These are phyloP conservation scores for Aspergillus jensenii DNA, from an alignment of 2,329 filamentous ascomycete genomes.

Conservation along the genomic window DNA sequence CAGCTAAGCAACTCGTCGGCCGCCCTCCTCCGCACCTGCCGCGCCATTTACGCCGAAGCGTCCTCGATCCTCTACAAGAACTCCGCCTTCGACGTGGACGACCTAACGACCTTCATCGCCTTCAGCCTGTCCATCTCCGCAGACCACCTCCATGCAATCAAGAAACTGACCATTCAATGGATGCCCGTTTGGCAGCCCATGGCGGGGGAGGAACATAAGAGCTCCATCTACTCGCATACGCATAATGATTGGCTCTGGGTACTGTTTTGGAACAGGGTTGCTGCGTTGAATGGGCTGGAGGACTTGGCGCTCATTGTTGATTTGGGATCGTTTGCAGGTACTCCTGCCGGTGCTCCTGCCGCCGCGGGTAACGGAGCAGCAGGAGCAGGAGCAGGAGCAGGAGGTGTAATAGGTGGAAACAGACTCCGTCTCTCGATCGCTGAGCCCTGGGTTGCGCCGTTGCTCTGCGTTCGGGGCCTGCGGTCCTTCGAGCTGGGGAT, in stretches of 20 bases:
- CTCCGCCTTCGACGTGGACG: conserved; percentile 36
- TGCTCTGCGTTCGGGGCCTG: conserved; percentile 31
- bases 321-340: conserved; percentile 30
- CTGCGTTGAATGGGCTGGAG: conserved; percentile 18
- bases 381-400: not conserved
- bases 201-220: conserved; percentile 26
- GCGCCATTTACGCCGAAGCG: conserved; percentile 36
- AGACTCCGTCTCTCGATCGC: conserved; percentile 25
- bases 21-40: conserved; percentile 33
- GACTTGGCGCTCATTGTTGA: conserved; percentile 30
- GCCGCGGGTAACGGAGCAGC: not conserved
- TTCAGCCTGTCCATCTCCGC: conserved; percentile 28
- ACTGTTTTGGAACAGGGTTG: conserved; percentile 30
- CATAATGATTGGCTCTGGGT: conserved; percentile 37
- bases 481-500: conserved; percentile 33
- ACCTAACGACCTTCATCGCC: conserved; percentile 37
- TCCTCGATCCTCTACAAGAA: conserved; percentile 28
- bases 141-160: conserved; percentile 18
- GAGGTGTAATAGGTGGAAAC: conserved; percentile 20
- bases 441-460: conserved; percentile 31
- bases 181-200: conserved; percentile 37
- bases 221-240: conserved; percentile 37
- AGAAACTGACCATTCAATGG: conserved; percentile 32
- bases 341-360: not conserved
- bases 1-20: conserved; percentile 24